Conservation (phyloP, 352 stramenopile species). For the Globisporangium takayamanum region DNA sequence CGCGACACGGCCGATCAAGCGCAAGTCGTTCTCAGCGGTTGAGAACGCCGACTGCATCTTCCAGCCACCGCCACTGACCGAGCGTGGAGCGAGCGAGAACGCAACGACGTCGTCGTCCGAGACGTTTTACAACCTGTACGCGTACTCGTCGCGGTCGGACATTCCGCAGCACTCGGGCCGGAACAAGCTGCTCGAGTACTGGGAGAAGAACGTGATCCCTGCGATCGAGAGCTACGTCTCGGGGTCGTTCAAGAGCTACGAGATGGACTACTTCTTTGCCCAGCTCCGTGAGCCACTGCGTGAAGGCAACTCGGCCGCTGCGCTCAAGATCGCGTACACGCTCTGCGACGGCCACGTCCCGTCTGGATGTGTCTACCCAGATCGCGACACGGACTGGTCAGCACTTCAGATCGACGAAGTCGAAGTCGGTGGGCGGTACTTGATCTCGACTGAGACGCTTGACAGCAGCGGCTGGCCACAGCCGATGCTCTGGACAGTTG, state of each 20-base stretch:
- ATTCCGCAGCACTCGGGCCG: slow-evolving; percentile 59
- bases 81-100: neutral
- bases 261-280: slow-evolving; percentile 86
- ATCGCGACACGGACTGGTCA: slow-evolving; percentile 70
- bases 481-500: slow-evolving; percentile 63
- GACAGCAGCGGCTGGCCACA: slow-evolving; percentile 32
- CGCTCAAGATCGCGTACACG: slow-evolving; percentile 76
- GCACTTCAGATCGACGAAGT: slow-evolving; percentile 74
- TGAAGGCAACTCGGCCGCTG: slow-evolving; percentile 66
- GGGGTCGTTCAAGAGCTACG: slow-evolving; percentile 80
- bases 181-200: slow-evolving; percentile 82
- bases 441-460: slow-evolving; percentile 31
- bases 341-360: slow-evolving; percentile 74
- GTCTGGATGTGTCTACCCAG: slow-evolving; percentile 72
- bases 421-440: slow-evolving; percentile 51
- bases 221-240: slow-evolving; percentile 77
- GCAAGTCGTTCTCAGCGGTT: slow-evolving; percentile 20
- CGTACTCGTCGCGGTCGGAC: slow-evolving; percentile 52
- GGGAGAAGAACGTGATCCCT: slow-evolving; percentile 82
- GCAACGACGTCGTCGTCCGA: slow-evolving; percentile 14
- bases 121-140: slow-evolving; percentile 69
- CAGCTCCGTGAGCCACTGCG: slow-evolving; percentile 68
- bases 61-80: slow-evolving; percentile 14
- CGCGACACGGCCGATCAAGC: slow-evolving; percentile 38
- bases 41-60: slow-evolving; percentile 32